These are phyloP conservation scores for Rhizopus microsporus DNA, from an alignment of 371 early-diverging fungal genomes.

Conservation along the genomic window DNA sequence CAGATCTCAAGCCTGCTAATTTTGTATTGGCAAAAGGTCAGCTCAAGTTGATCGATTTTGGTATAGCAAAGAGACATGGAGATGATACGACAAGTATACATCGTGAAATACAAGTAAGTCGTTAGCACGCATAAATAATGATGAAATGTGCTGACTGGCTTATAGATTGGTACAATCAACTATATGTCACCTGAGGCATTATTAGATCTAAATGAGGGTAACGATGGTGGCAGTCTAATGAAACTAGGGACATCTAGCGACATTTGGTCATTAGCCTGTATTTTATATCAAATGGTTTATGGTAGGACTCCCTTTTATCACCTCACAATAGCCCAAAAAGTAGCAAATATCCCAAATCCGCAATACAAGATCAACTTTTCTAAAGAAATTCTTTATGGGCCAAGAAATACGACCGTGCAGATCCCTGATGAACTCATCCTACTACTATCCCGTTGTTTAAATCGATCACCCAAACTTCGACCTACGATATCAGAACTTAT, in stretches of 20 bases:
- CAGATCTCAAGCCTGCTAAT: conserved; percentile 97
- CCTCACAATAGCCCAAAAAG: conserved; percentile 63
- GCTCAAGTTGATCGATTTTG: conserved; percentile 98
- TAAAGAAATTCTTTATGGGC: conserved; percentile 12
- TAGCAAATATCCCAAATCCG: conserved; percentile 72
- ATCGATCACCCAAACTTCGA: conserved; percentile 5
- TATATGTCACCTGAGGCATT: conserved; percentile 98
- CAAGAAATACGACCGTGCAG: not conserved
- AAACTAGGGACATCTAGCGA: conserved; percentile 80
- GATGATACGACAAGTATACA: conserved; percentile 96
- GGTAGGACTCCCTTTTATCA: conserved; percentile 88
- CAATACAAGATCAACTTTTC: conserved; percentile 63
- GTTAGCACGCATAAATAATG: not conserved
- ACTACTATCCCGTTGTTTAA: conserved; percentile 1
- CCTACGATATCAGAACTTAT: conserved; percentile 7
- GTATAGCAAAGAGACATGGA: conserved; percentile 94
- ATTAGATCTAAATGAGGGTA: conserved; percentile 27
- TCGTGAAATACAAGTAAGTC: conserved; percentile 74
- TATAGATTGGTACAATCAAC: conserved; percentile 87
- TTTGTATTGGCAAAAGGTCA: conserved; percentile 83
- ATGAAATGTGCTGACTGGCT: conserved; percentile 1
- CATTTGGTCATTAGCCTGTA: conserved; percentile 98
- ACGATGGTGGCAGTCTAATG: conserved; percentile 8
- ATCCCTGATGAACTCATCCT: not conserved
- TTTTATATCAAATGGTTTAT: conserved; percentile 96